Base-by-base conservation (phyloP, 2,329 filamentous ascomycete genomes). In the Penicillium sp. region DNA sequence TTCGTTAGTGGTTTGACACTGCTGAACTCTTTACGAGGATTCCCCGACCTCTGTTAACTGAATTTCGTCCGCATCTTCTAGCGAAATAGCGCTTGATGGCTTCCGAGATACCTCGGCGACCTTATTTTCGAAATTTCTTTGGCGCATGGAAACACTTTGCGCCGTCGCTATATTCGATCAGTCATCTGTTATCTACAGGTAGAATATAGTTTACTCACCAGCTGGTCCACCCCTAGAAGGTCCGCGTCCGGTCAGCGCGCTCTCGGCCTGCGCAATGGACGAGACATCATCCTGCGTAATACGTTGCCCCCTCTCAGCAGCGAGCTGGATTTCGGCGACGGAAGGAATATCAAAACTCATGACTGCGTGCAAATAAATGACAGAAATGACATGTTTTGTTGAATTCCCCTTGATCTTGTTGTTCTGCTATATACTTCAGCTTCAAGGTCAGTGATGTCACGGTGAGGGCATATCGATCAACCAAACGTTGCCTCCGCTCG, bases 71-170 rank as follows among this genome's bases (percentile, higher is more conserved):
- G 71, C 70, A 59, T 73, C 70, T 17, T 68, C 58, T 41, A 66
- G 61, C 17, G 68, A 71, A 22, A 72, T 71, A 26, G 70, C 62
- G n/a, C 60, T 69, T 22, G 61, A 66, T 10, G 69, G 69, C 45
- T 73, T 73, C 3, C 65, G 56, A 7, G 67, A 61, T 5, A 72
- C 43, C 35, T 72, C 68, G 14, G 72, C 66, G 1, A 71, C 22
- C 45, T 69, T 71, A 22, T 56, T 64, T 42, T 73, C 67, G 17
- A 72, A 72, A 25, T 70, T 71, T 63, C 68, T 71, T 52, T 72
- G 69, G 37, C 63, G 58, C 61, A 70, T 71, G 0, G 66, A 67
- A 19, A 72, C 59, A 40, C 67, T 68, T 17, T 73, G 70, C 0
- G 69, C 71, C 11, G 67, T 72, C 10, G 69, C 71, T 73, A 17